These are phyloP conservation scores for Spathaspora girioi DNA, from an alignment of 805 yeast genomes.

Conservation along the genomic window DNA sequence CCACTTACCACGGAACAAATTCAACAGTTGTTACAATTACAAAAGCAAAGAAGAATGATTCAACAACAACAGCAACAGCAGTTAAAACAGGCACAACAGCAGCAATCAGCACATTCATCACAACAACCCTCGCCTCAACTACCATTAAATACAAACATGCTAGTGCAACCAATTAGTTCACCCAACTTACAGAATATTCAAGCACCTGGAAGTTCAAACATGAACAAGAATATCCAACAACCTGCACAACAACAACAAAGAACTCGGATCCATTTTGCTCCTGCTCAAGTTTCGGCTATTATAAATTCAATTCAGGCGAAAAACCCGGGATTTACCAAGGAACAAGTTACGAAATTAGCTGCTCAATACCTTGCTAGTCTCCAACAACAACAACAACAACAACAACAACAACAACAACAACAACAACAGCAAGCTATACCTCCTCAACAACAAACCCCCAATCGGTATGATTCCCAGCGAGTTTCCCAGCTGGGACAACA, in stretches of 20 bases:
- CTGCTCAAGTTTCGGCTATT: slow-evolving; percentile 63
- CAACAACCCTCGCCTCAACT: slow-evolving; percentile 8
- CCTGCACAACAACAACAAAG: slow-evolving; percentile 11
- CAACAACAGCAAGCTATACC: slow-evolving; percentile 11
- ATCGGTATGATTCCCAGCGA: slow-evolving; percentile 12
- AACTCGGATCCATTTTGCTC: slow-evolving; percentile 45
- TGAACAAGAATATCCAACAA: slow-evolving; percentile 1
- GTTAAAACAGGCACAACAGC: slow-evolving; percentile 12
- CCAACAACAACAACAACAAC: slow-evolving; percentile 49
- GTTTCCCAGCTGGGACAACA: slow-evolving; percentile 7
- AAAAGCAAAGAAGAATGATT: slow-evolving; percentile 47
- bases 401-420: slow-evolving; percentile 22
- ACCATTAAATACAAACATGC: not conserved
- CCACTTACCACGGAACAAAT: slow-evolving; percentile 60
- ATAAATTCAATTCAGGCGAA: slow-evolving; percentile 63
- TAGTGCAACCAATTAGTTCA: not conserved
- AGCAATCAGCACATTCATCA: slow-evolving; percentile 3
- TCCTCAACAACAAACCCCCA: slow-evolving; percentile 7
- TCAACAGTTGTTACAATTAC: slow-evolving; percentile 52
- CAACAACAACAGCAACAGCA: slow-evolving; percentile 38
- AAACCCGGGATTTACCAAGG: slow-evolving; percentile 59
- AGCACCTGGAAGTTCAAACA: slow-evolving; percentile 5
- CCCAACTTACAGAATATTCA: slow-evolving; percentile 2
- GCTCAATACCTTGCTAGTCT: slow-evolving; percentile 58
- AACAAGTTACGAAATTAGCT: slow-evolving; percentile 63